Conservation (phyloP, 1,284 basidiomycete species). For the Ganoderma leucocontextum region DNA sequence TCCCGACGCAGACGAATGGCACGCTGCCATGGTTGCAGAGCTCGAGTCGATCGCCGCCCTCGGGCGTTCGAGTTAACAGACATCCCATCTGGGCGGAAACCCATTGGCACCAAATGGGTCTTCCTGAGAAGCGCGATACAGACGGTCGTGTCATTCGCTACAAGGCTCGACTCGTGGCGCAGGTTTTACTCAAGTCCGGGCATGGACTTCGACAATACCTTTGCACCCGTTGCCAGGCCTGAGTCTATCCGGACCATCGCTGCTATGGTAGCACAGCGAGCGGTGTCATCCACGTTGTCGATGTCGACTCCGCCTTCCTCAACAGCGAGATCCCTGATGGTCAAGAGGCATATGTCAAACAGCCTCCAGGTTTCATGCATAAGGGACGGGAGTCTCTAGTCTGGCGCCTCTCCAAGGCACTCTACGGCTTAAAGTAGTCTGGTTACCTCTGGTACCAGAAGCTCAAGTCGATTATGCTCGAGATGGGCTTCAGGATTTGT, state of each 20-base stretch:
- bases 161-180: conserved; percentile 50
- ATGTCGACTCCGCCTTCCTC: too few species aligned
- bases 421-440: too few species aligned
- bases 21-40: conserved; percentile 16
- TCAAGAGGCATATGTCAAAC: conserved; percentile 18
- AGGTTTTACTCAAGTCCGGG: too few species aligned
- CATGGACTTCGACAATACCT: too few species aligned
- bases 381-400: too few species aligned
- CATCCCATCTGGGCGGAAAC: conserved; percentile 13
- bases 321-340: too few species aligned
- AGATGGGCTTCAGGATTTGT: conserved; percentile 9
- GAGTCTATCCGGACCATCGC: too few species aligned
- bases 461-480: neutral
- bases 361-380: conserved; percentile 24
- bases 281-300: too few species aligned
- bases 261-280: too few species aligned
- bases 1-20: conserved; percentile 13
- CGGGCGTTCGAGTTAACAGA: conserved; percentile 21
- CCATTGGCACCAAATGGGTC: conserved; percentile 45
- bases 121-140: conserved; percentile 44
- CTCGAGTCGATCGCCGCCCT: conserved; percentile 17
- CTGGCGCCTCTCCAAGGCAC: too few species aligned
- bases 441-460: too few species aligned
- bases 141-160: conserved; percentile 37
- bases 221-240: too few species aligned